phyloP scores from a whole-genome alignment of 2,329 filamentous ascomycete species.

The Colletotrichum scovillei region DNA sequence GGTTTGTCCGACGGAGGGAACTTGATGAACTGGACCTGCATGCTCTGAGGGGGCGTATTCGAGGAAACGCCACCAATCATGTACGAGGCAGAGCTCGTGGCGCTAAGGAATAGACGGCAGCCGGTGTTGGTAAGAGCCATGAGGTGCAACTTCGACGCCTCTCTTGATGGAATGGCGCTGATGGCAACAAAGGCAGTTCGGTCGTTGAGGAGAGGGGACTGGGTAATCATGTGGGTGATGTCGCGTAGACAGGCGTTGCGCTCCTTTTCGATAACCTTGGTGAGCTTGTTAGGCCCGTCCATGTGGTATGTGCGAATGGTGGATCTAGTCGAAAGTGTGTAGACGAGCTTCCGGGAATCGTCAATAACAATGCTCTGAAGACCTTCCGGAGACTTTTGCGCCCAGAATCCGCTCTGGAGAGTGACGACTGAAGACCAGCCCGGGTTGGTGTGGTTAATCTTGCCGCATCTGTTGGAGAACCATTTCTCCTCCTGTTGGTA shows the following conservation, averaged over 20 bases:
- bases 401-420: conserved; percentile 62
- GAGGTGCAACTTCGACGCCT: conserved; percentile 86
- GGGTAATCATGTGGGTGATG: conserved; percentile 87
- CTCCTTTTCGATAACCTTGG: conserved; percentile 74
- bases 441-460: conserved; percentile 86
- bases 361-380: conserved; percentile 87
- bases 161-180: conserved; percentile 81
- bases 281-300: conserved; percentile 71
- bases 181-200: conserved; percentile 84
- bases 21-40: conserved; percentile 98
- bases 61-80: conserved; percentile 70
- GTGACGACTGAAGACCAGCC: conserved; percentile 75
- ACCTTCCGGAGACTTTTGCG: conserved; percentile 66
- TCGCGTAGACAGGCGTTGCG: conserved; percentile 72
- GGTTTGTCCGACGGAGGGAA: conserved; percentile 76
- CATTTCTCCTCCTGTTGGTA: conserved; percentile 98
- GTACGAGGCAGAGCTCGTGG: conserved; percentile 81
- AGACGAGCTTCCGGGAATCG: conserved; percentile 87
- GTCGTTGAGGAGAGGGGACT: conserved; percentile 76
- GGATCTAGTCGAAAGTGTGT: conserved; percentile 88
- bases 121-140: conserved; percentile 93
- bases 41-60: conserved; percentile 86
- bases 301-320: conserved; percentile 94
- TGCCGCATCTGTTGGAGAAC: conserved; percentile 90
- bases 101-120: conserved; percentile 91